Percentiles rank a stretch among this genome's conserved stretches.
Conservation (phyloP, 768 basidiomycete genomes). For the Tricholoma sp. region DNA sequence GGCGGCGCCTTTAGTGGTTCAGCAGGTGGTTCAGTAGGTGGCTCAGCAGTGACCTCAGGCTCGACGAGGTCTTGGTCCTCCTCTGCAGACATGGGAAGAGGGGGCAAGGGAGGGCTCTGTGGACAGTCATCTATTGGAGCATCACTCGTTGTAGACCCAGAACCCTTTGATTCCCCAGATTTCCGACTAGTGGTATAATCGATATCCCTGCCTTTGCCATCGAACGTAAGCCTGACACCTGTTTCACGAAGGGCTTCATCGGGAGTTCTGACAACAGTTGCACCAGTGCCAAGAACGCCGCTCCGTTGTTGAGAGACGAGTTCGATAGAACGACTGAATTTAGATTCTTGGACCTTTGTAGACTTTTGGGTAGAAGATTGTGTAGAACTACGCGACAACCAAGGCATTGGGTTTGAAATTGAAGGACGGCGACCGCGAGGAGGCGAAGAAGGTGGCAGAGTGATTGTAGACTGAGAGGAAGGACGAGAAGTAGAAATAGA, state of each 20-base stretch:
- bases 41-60: slow-evolving; percentile 14
- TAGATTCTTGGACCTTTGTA: slow-evolving; percentile 38
- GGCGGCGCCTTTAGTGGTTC: slow-evolving; percentile 28
- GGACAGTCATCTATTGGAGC: slow-evolving; percentile 19
- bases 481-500: slow-evolving; percentile 22
- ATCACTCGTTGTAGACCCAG: slow-evolving; percentile 5
- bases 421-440: slow-evolving; percentile 29
- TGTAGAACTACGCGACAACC: slow-evolving; percentile 40
- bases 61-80: slow-evolving; percentile 25
- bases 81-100: slow-evolving; percentile 37
- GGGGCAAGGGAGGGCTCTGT: slow-evolving; percentile 52
- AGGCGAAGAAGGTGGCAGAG: slow-evolving; percentile 19
- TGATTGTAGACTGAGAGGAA: slow-evolving; percentile 18
- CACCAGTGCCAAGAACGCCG: slow-evolving; percentile 63
- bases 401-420: slow-evolving; percentile 44
- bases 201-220: slow-evolving; percentile 15
- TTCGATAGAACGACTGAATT: slow-evolving; percentile 36
- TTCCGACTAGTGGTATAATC: slow-evolving; percentile 1
- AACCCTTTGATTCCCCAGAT: slow-evolving; percentile 3
- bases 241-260: slow-evolving; percentile 66
- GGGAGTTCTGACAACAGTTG: slow-evolving; percentile 73
- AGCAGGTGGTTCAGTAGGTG: slow-evolving; percentile 19
- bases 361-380: slow-evolving; percentile 30
- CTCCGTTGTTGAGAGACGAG: slow-evolving; percentile 33
- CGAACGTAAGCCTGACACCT: slow-evolving; percentile 35